Conservation (phyloP, 2,329 filamentous ascomycete species). For the Triangularia setosa region DNA sequence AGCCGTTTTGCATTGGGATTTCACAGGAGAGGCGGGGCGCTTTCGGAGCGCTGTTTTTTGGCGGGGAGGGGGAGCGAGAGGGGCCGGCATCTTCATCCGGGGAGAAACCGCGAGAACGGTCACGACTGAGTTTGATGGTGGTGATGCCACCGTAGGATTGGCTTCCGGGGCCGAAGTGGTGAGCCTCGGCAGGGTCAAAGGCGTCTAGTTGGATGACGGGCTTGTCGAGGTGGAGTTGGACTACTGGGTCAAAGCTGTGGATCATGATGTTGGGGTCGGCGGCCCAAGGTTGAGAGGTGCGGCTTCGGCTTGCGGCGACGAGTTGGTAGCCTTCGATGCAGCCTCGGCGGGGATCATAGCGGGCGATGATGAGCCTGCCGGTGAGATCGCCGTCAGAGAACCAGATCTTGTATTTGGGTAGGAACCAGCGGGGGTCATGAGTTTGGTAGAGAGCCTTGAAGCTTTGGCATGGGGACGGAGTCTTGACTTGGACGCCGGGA, state of each 20-base stretch:
- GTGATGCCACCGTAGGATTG: background rate
- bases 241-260: conserved; percentile 65
- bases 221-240: conserved; percentile 70
- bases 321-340: conserved; percentile 80
- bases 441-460: conserved; percentile 70
- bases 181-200: background rate
- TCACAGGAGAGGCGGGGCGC: conserved; percentile 44
- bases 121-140: background rate
- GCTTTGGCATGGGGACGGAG: conserved; percentile 55
- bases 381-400: conserved; percentile 71
- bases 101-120: background rate
- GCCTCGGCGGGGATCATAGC: conserved; percentile 68
- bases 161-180: background rate
- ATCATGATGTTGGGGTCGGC: conserved; percentile 64
- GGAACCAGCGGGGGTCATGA: conserved; percentile 81
- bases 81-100: too few species aligned
- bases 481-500: conserved; percentile 49
- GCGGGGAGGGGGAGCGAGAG: background rate
- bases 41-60: too few species aligned
- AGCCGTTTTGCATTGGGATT: conserved; percentile 48
- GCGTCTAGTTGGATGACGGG: conserved; percentile 60
- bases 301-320: conserved; percentile 57
- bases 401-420: conserved; percentile 78
- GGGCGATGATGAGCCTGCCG: conserved; percentile 71
- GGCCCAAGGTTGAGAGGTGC: conserved; percentile 60